phyloP scores from a whole-genome alignment of 371 early-diverging fungal species.

The Hamiltosporidium tvaerminnensis region DNA sequence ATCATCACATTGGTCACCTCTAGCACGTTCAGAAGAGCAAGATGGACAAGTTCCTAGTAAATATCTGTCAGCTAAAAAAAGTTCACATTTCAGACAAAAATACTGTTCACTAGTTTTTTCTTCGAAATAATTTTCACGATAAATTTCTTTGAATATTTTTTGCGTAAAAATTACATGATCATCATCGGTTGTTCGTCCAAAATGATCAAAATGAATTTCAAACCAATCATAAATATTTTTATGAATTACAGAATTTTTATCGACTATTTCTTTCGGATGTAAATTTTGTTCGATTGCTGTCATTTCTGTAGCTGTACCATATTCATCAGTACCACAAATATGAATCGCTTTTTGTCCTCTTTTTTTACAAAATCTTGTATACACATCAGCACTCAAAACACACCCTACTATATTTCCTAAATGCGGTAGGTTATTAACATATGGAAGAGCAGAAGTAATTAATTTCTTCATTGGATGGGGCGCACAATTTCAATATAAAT shows the following conservation, averaged over 20 bases:
- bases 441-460: conserved; percentile 92
- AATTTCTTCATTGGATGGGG: conserved; percentile 39
- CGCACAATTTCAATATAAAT: too few species aligned
- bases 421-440: conserved; percentile 98
- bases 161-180: conserved; percentile 78
- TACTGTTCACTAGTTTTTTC: conserved; percentile 69
- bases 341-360: conserved; percentile 74
- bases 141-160: conserved; percentile 67
- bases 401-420: conserved; percentile 97
- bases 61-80: conserved; percentile 93
- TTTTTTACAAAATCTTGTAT: conserved; percentile 72
- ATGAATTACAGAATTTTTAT: conserved; percentile 79
- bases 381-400: conserved; percentile 89
- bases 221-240: conserved; percentile 82
- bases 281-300: conserved; percentile 80
- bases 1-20: conserved; percentile 97
- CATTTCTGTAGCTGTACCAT: conserved; percentile 98
- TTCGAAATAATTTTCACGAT: conserved; percentile 60
- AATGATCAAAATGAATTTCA: conserved; percentile 75
- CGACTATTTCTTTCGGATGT: conserved; percentile 75
- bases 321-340: conserved; percentile 97
- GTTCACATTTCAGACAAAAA: conserved; percentile 73
- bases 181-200: conserved; percentile 80
- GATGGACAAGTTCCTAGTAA: conserved; percentile 86
- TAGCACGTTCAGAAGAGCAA: conserved; percentile 63